Base-by-base conservation (phyloP, 2,329 filamentous ascomycete genomes). In the Penicillium sp. region DNA sequence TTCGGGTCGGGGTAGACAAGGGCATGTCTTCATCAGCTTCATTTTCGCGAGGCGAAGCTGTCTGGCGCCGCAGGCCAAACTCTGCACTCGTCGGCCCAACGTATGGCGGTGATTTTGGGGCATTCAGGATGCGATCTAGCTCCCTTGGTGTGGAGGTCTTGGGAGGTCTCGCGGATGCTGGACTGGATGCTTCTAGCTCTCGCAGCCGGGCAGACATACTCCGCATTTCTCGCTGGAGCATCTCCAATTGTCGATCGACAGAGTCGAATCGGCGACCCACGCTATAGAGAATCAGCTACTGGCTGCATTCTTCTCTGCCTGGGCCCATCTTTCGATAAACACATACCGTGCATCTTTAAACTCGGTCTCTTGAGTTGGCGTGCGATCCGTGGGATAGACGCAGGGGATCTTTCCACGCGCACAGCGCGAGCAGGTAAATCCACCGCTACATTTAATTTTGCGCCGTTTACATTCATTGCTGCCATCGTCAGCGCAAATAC, bases 381-480 rank as follows among this genome's bases (percentile, higher is more conserved):
- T 51, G 73, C 87, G 88, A 69, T 88, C 88, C 14, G 86, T 83
- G 6, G 87, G 82, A 75, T 89, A 90, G 46, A 88, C 78, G 69
- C 87, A 90, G 61, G 83, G 75, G 18, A 89, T 79, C 66, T 85
- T 87, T 73, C 90, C 85, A 16, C 67, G 65, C 3, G 53, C 85
- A 67, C 88, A 91, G 57, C 88, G 81, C 60, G 86, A 83, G 64
- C 88, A 91, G 1, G 87, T 85, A 1, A 82, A 84, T 66, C 89
- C 85, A 60, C 88, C 88, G 73, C 89, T 90, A 75, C 88, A 90
- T 73, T 90, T 90, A 69, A 90, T 87, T 74, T 90, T 90, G 58
- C 88, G 85, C n/a, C 88, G 81, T 68, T 90, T 90, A 74, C 88
- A 90, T 70, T 90, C 87, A 69, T 89, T 90, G 66, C 88, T 89